phyloP scores from a whole-genome alignment of 2,329 filamentous ascomycete species.

The Colletotrichum echinochloae region DNA sequence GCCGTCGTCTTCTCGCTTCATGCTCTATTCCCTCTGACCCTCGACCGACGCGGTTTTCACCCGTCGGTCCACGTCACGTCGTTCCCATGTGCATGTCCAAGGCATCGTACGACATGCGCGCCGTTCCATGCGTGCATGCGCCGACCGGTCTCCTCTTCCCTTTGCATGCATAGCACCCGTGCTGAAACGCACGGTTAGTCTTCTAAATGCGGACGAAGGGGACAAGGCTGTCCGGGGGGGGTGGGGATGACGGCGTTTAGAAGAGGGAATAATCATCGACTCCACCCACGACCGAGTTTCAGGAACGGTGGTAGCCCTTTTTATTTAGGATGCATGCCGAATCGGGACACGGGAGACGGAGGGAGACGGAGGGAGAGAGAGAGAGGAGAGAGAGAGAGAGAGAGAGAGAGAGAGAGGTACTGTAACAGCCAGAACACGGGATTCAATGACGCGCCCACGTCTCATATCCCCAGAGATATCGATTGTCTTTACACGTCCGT shows the following conservation, averaged over 20 bases:
- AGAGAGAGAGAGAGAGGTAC: no score
- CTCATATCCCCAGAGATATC: neutral
- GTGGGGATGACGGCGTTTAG: neutral
- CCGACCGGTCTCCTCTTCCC: neutral
- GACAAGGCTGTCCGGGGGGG: neutral
- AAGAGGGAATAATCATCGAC: conserved; percentile 6
- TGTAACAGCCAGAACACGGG: neutral
- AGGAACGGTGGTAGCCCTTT: conserved; percentile 13
- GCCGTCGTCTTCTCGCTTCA: no score
- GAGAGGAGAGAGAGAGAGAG: no score
- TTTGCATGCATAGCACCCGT: conserved; percentile 14
- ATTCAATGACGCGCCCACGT: neutral
- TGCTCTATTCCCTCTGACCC: no score
- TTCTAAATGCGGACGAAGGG: neutral
- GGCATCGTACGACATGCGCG: conserved; percentile 14
- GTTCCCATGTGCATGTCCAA: neutral
- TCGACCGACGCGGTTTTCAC: no score
- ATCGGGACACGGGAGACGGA: no score
- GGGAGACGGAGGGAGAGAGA: no score
- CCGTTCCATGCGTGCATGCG: neutral
- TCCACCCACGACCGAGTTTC: conserved; percentile 35
- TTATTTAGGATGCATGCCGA: neutral
- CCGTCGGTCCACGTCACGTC: no score
- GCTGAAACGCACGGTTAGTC: conserved; percentile 24
- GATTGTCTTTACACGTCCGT: neutral